Evolutionary conservation across 495 filamentous ascomycete genomes (phyloP).

Genomic region (Aspergillus heteromorphus): DNA sequence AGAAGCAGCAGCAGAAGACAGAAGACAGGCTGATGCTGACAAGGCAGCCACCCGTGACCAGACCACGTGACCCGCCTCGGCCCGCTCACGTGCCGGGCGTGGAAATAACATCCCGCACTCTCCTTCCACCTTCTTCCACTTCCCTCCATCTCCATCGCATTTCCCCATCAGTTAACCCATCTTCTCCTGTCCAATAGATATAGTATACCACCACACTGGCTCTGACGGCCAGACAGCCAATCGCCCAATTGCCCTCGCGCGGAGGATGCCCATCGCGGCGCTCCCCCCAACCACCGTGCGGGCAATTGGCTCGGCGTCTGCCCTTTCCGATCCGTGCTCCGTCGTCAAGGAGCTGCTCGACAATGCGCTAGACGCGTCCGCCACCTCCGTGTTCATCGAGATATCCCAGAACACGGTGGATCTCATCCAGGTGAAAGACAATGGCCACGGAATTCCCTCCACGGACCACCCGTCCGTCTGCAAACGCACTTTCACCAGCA

Average conservation of each 20-base stretch:
- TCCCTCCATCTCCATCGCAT: background rate
- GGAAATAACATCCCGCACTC: conserved; percentile 2
- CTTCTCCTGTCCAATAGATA: no score
- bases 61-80: background rate
- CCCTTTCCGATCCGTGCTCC: conserved; percentile 64
- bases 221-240: background rate
- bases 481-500: conserved; percentile 75
- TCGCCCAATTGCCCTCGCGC: background rate
- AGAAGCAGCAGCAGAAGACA: background rate
- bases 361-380: conserved; percentile 80
- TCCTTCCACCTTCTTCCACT: background rate
- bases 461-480: conserved; percentile 67
- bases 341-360: conserved; percentile 91
- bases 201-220: background rate
- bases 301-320: conserved; percentile 66
- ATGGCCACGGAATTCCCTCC: conserved; percentile 73
- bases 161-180: background rate
- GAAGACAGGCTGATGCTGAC: no score
- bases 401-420: conserved; percentile 73
- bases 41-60: no score
- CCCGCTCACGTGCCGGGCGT: conserved; percentile 11
- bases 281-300: conserved; percentile 61
- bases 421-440: conserved; percentile 84
- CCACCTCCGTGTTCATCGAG: conserved; percentile 66
- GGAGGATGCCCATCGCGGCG: conserved; percentile 62